phyloP scores from a whole-genome alignment of 768 basidiomycete species.

The Rickenella mellea region DNA sequence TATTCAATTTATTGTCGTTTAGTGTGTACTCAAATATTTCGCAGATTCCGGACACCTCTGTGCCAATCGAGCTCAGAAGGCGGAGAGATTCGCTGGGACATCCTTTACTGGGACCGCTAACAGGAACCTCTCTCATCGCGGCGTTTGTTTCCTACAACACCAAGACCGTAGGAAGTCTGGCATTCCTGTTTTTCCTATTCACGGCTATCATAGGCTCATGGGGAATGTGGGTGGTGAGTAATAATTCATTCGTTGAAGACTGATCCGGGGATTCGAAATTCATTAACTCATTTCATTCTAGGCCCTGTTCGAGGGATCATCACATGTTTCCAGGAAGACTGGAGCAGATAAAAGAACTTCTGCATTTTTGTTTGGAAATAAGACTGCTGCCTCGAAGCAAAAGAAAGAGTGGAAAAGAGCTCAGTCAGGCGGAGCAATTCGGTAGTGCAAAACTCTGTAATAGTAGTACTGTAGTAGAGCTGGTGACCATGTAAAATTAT shows the following conservation, averaged over 20 bases:
- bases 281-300: constrained; percentile 15
- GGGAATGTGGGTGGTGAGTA: constrained; percentile 65
- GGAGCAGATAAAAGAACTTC: constrained; percentile 80
- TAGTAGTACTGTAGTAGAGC: too few relatives aligned
- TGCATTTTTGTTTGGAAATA: constrained; percentile 72
- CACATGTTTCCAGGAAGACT: constrained; percentile 54
- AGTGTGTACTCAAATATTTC: background rate
- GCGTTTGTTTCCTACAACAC: constrained; percentile 63
- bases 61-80: constrained; percentile 15
- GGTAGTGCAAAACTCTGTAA: too few relatives aligned
- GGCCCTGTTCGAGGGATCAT: constrained; percentile 54
- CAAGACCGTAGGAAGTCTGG: constrained; percentile 43
- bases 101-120: constrained; percentile 56
- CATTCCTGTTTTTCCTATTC: constrained; percentile 39
- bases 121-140: constrained; percentile 40
- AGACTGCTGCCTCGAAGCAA: constrained; percentile 47
- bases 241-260: constrained; percentile 1
- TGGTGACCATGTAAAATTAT: too few relatives aligned
- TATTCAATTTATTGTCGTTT: background rate
- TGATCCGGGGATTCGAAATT: background rate
- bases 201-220: constrained; percentile 47
- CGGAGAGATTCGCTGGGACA: constrained; percentile 28
- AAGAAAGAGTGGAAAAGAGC: constrained; percentile 49
- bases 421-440: constrained; percentile 20
- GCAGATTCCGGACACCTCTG: constrained; percentile 36